Base-by-base conservation (phyloP, 2,329 filamentous ascomycete genomes). In the Colletotrichum abscissum region DNA sequence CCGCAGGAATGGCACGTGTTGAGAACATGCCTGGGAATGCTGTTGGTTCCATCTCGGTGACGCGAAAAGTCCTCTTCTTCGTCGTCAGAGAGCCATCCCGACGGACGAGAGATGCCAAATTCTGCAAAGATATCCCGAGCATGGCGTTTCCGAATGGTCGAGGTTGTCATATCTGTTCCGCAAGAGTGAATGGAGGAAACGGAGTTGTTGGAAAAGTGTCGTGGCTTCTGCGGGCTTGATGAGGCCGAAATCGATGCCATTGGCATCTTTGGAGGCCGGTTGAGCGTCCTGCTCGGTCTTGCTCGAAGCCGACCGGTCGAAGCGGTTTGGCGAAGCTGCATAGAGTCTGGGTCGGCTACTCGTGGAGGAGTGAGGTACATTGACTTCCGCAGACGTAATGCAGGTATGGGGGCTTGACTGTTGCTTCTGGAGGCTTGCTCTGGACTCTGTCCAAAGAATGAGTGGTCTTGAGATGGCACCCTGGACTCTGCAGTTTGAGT, bases 1-100 rank as follows among this genome's bases (percentile, higher is more conserved):
- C 84, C 84, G 75, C 88, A 91, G 11, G 87, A 79, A 75, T 90
- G 88, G 73, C 88, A 90, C 30, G 85, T 78, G 65, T 82, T 84
- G 54, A 78, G 77, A 56, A 74, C 78, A 70, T 76, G 74, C 72
- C 69, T 77, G 67, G 77, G 76, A 67, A 75, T 78, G 74, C 78
- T 76, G 70, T 80, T 81, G 57, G 72, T 70, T 7, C 81, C 81
- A 77, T 82, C 81, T 73, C 79, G 78, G 4, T 67, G 62, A n/a
- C 63, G 73, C 65, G 65, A 72, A 26, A 56, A 59, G 49, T 72
- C 71, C 57, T 77, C 74, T 33, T 77, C 75, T 74, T 81, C 81
- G n/a, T 83, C 81, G 52, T 86, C 84, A 65, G 84, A 85, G 56
- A 86, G 80, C 86, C 85, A 87, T 63, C 85, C 84, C 35, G 82